phyloP scores from a whole-genome alignment of 371 early-diverging fungal species.

The Coelomomyces lativittatus region DNA sequence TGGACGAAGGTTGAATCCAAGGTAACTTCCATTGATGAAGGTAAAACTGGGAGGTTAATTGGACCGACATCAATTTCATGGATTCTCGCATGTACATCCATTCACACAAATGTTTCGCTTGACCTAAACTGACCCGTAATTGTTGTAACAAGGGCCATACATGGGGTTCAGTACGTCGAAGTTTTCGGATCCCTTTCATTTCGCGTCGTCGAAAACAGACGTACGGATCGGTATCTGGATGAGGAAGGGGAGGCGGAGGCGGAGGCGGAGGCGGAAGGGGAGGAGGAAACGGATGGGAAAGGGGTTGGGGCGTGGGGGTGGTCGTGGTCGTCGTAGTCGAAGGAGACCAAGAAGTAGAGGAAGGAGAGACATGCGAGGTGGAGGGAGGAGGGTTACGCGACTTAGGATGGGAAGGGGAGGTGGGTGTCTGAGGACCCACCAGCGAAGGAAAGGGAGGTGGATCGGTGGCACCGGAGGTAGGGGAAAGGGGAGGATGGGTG shows the following conservation, averaged over 20 bases:
- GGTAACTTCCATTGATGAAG: too few relatives aligned
- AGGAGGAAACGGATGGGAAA: background rate
- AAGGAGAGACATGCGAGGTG: too few relatives aligned
- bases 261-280: background rate
- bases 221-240: constrained; percentile 71
- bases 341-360: background rate
- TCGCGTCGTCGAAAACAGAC: constrained; percentile 92
- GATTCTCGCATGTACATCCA: constrained; percentile 63
- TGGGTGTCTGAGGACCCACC: too few relatives aligned
- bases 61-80: constrained; percentile 45
- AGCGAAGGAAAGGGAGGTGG: too few relatives aligned
- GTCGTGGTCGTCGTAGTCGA: background rate
- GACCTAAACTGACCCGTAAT: constrained; percentile 59
- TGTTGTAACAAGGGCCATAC: constrained; percentile 63
- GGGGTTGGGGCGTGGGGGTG: background rate
- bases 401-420: too few relatives aligned
- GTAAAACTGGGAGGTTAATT: too few relatives aligned
- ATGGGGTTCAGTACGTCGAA: constrained; percentile 69
- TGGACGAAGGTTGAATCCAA: too few relatives aligned
- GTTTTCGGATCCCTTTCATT: constrained; percentile 65
- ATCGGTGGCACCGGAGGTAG: too few relatives aligned
- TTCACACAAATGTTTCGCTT: constrained; percentile 53
- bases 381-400: too few relatives aligned
- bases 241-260: too few relatives aligned
- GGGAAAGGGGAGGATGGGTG: too few relatives aligned